Conservation (phyloP, 768 basidiomycete genomes). For the Phlebiopsis gigantea region DNA sequence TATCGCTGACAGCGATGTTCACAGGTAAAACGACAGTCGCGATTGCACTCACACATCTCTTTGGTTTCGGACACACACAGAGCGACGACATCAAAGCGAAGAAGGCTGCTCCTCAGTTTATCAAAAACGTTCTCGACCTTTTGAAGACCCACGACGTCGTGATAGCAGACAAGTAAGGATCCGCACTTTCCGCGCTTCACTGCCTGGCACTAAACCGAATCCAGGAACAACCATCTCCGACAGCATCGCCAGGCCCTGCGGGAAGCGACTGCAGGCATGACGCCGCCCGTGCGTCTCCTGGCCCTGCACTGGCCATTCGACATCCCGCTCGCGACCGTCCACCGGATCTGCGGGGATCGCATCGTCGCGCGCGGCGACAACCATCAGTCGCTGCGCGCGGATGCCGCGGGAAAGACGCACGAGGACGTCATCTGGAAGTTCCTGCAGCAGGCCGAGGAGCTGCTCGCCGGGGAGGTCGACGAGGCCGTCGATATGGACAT, state of each 20-base stretch:
- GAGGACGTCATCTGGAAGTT: constrained; percentile 85
- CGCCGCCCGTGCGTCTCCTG: constrained; percentile 64
- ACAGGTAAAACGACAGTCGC: constrained; percentile 85
- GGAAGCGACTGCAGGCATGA: constrained; percentile 37
- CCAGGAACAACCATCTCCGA: constrained; percentile 82
- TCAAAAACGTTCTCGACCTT: constrained; percentile 63
- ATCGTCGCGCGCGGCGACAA: constrained; percentile 71
- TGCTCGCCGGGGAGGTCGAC: constrained; percentile 61
- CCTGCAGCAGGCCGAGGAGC: constrained; percentile 54
- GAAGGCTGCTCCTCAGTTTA: constrained; percentile 63
- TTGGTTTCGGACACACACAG: constrained; percentile 87
- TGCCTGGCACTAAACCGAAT: no score
- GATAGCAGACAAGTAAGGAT: constrained; percentile 83
- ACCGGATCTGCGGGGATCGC: constrained; percentile 75
- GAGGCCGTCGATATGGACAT: constrained; percentile 63
- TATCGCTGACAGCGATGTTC: neutral
- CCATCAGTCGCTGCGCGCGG: constrained; percentile 77
- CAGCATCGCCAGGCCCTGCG: constrained; percentile 76
- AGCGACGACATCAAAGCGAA: constrained; percentile 84
- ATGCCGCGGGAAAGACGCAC: constrained; percentile 46
- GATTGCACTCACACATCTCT: constrained; percentile 73
- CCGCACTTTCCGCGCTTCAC: neutral
- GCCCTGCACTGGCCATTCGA: constrained; percentile 75
- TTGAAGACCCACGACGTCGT: constrained; percentile 70
- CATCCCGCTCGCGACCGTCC: constrained; percentile 52